These are phyloP conservation scores for Eustoma russellianum DNA, from an alignment of 257 asterid species.

Conservation along the genomic window DNA sequence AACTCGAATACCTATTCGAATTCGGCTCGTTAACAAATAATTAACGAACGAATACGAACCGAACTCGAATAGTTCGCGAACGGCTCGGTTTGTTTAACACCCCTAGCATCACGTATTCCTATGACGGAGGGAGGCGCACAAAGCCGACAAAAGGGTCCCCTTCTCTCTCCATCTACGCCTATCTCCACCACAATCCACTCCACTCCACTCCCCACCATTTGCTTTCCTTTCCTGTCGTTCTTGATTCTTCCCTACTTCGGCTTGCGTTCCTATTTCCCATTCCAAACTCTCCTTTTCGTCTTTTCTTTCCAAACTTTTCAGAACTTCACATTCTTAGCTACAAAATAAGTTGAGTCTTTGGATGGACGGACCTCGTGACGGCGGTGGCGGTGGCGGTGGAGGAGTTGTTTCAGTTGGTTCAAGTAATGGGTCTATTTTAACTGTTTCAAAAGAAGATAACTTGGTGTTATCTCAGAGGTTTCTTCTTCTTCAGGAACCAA, in stretches of 20 bases:
- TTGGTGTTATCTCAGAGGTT: slow-evolving; percentile 38
- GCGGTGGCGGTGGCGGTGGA: slow-evolving; percentile 14
- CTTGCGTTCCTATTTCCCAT: slow-evolving; percentile 1
- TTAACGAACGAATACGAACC: too few relatives aligned
- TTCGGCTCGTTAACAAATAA: too few relatives aligned
- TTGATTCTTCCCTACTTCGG: neutral
- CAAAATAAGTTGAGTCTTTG: neutral
- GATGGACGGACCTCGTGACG: slow-evolving; percentile 20
- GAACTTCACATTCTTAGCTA: too few relatives aligned
- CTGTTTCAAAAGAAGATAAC: slow-evolving; percentile 37
- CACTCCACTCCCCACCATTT: slow-evolving; percentile 10
- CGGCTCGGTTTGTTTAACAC: too few relatives aligned
- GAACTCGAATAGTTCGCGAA: too few relatives aligned
- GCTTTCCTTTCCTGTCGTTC: neutral
- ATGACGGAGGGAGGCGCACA: slow-evolving; percentile 66
- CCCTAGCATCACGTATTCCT: too few relatives aligned
- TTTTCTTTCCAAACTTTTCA: neutral
- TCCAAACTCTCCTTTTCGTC: slow-evolving; percentile 1
- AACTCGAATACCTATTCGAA: too few relatives aligned
- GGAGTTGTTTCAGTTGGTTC: slow-evolving; percentile 16
- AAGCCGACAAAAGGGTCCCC: slow-evolving; percentile 55
- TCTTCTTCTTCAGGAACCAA: slow-evolving; percentile 54
- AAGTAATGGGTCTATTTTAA: slow-evolving; percentile 24
- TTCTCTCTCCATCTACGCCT: slow-evolving; percentile 13
- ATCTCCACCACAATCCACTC: slow-evolving; percentile 18